phyloP scores from a whole-genome alignment of 2,329 filamentous ascomycete species.

The Fusarium falciforme region DNA sequence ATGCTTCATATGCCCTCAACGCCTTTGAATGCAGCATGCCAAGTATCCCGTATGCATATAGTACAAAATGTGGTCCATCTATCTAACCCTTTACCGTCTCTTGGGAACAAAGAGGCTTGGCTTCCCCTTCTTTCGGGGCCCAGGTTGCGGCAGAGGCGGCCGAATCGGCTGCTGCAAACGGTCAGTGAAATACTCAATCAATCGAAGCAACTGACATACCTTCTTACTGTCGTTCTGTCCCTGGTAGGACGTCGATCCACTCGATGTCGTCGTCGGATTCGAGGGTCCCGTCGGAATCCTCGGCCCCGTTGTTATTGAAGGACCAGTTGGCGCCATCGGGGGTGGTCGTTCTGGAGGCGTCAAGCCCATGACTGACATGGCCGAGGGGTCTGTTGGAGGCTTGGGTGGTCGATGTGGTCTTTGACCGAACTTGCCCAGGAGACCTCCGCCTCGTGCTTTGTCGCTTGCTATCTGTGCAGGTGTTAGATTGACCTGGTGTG shows the following conservation, averaged over 20 bases:
- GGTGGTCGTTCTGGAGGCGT: slow-evolving; percentile 58
- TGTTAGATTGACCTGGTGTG: slow-evolving; percentile 40
- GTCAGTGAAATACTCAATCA: slow-evolving; percentile 24
- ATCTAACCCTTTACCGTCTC: slow-evolving; percentile 42
- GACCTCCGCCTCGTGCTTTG: slow-evolving; percentile 46
- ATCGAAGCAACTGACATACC: slow-evolving; percentile 22
- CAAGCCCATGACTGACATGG: slow-evolving; percentile 64
- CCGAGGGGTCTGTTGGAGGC: slow-evolving; percentile 61
- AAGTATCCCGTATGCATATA: slow-evolving; percentile 20
- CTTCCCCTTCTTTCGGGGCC: slow-evolving; percentile 53
- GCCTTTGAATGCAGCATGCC: slow-evolving; percentile 32
- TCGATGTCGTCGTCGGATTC: slow-evolving; percentile 30
- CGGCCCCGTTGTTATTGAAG: slow-evolving; percentile 19
- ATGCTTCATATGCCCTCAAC: slow-evolving; percentile 27
- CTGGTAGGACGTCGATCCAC: slow-evolving; percentile 37
- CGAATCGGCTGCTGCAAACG: slow-evolving; percentile 23
- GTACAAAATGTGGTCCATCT: slow-evolving; percentile 13
- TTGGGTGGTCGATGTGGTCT: slow-evolving; percentile 44
- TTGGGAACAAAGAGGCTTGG: slow-evolving; percentile 59
- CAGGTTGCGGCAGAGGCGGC: slow-evolving; percentile 39
- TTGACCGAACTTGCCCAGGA: slow-evolving; percentile 52
- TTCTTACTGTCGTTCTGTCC: slow-evolving; percentile 28
- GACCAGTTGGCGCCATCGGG: slow-evolving; percentile 36
- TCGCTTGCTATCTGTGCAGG: slow-evolving; percentile 45
- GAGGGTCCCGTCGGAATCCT: slow-evolving; percentile 21